A percentile compares a stretch with the other conserved stretches of the same genome.
phyloP scores from a whole-genome alignment of 164 flowering plant species.

The Magnolia officinalis region DNA sequence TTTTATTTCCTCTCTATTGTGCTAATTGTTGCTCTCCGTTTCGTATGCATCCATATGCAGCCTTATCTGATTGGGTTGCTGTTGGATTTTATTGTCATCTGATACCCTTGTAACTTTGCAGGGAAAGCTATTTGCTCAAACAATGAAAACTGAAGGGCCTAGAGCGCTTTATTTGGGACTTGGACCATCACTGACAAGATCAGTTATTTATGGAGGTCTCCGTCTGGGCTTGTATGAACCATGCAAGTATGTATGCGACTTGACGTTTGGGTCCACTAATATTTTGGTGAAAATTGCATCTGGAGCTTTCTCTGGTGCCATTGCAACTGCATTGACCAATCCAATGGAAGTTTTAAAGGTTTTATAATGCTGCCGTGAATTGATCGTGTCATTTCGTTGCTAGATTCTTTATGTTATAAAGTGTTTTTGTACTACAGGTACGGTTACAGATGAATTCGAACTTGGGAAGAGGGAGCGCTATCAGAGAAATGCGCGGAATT shows the following conservation, averaged over 20 bases:
- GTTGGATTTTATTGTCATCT: constrained; percentile 6
- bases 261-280: constrained; percentile 79
- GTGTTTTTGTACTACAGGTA: constrained; percentile 43
- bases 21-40: not conserved
- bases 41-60: not conserved
- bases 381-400: not conserved
- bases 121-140: constrained; percentile 57
- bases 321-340: constrained; percentile 89
- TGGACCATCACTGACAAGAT: constrained; percentile 77
- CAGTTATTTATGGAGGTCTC: constrained; percentile 87
- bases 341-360: constrained; percentile 95
- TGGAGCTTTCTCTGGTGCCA: constrained; percentile 82
- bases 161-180: constrained; percentile 75
- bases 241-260: constrained; percentile 62
- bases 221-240: constrained; percentile 96
- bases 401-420: not conserved
- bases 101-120: constrained; percentile 23
- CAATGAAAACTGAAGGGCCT: constrained; percentile 74
- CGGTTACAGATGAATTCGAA: constrained; percentile 70
- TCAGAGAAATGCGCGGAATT: constrained; percentile 53
- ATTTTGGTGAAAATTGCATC: constrained; percentile 75
- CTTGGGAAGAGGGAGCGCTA: constrained; percentile 36
- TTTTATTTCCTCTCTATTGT: not conserved
- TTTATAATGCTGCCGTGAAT: constrained; percentile 1
- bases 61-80: constrained; percentile 6